Percentiles rank a stretch among this genome's conserved stretches.
These are phyloP conservation scores for Kuraishia piskuri DNA, from an alignment of 805 yeast species.

Conservation along the genomic window DNA sequence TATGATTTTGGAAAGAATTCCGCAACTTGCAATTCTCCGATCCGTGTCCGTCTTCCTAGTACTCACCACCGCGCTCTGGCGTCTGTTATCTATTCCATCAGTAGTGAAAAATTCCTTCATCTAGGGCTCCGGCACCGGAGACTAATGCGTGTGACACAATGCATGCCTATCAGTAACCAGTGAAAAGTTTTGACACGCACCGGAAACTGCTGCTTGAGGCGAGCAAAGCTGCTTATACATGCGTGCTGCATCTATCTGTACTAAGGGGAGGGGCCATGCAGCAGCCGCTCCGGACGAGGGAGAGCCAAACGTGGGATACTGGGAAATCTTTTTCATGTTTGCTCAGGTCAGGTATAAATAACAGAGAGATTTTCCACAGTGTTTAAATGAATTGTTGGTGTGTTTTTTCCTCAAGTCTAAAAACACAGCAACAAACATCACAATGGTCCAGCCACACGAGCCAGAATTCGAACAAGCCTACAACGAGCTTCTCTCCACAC, in stretches of 20 bases:
- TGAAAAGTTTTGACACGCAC: background rate
- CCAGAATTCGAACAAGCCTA: conserved; percentile 99
- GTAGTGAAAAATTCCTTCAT: background rate
- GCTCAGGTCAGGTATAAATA: background rate
- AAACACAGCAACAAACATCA: conserved; percentile 1
- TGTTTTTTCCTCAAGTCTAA: background rate
- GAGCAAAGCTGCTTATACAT: background rate
- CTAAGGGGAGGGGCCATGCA: background rate
- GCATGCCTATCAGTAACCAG: background rate
- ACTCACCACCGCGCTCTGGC: background rate
- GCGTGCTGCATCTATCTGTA: background rate
- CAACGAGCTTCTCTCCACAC: conserved; percentile 82
- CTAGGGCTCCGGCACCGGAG: background rate
- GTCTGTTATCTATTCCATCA: background rate
- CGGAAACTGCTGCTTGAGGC: background rate
- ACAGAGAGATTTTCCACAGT: background rate
- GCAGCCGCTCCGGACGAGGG: background rate
- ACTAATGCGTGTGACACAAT: background rate
- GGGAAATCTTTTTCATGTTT: background rate
- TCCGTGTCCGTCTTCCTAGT: background rate
- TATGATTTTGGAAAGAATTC: too few relatives aligned
- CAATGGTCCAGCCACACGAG: conserved; percentile 80
- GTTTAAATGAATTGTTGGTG: conserved; percentile 1
- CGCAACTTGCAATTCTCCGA: background rate
- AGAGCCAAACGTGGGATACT: background rate